Base-by-base conservation (phyloP, 768 basidiomycete species). In the Rhizopogon vesiculosus region DNA sequence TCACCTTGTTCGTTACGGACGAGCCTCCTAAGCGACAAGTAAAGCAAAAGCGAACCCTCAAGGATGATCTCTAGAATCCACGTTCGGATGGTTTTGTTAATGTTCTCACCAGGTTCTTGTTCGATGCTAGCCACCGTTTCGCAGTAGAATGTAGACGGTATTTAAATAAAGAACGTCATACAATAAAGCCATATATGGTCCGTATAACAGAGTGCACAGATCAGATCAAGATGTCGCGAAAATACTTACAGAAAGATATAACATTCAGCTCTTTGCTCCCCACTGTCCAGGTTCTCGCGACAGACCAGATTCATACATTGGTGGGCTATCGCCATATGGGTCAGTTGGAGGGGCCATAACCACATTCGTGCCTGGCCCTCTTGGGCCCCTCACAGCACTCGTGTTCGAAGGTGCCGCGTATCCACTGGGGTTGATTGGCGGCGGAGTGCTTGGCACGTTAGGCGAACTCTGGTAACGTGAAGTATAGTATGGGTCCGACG, bases 241-340 rank as follows among this genome's bases (percentile, higher is more conserved):
- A 33, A 28, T 39, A 19, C 5, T 3, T 18, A 1, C 35, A 19
- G 15, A 25, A 25, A 25, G 7, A 16, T n/a, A n/a, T 16, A 35
- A 50, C 7, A 39, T 39, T 68, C 58, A 70, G 18, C 45, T 42
- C 33, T 64, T 77, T 62, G 76, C 76, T 48, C 78, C 79, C 85
- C 84, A 86, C 51, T 76, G 75, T 19, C 81, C 83, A 44, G 78
- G 71, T 29, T 76, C 62, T 54, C 74, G 74, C 19, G 80, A 71
- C 25, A 72, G 64, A 18, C 80, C 81, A 15, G 74, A 73, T 28
- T 90, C 87, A 64, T 91, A 91, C 51, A 70, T 74, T 29, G 89
- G 88, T 13, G 89, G 89, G 38, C 71, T 76, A 16, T 89, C 88
- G 15, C 79, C 70, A 46, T 76, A 72, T 31, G 51, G 53, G 33